Evolutionary conservation across 129 eudicot species (phyloP), one percentile per base, ranked within the genome.

Genomic region (Lonicera japonica): DNA sequence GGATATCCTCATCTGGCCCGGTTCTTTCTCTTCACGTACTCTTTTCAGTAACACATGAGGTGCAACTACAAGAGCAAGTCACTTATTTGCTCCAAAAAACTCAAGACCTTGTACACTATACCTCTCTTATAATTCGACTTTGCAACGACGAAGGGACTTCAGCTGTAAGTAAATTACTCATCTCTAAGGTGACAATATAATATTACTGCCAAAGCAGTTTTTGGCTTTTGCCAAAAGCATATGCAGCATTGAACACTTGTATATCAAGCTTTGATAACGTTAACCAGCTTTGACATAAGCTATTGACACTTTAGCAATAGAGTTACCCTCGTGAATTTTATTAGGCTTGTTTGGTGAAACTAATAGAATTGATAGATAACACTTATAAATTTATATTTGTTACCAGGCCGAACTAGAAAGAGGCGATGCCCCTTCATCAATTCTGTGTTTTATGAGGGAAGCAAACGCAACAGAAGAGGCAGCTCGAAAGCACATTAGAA

Each of bases 111-210:
- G 25, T 69, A 21, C 62, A 70, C 61, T 54, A 64, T 38, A 48
- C 79, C n/a, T 79, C 76, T 5, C 43, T 66, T 11, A 65, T 79
- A 12, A 65, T 83, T 46, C 82, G 85, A 25, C 77, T 83, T 22
- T 72, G 82, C 65, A 83, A 83, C 23, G 89, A 83, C 60, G 78
- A 66, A 48, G 86, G 80, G 21, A 79, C 90, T 58, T 68, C 86
- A 38, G 59, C 60, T 25, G 90, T 79, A 79, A 55, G 13, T 45
- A 15, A 12, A 12, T 15, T 45, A 10, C 10, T 1, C 3, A 3
- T 4, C 5, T 4, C 16, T 10, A 45, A 45, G 10, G 2, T 11
- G 13, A 3, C 16, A 45, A 45, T 10, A 10, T 10, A 10, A 15
- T 45, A 15, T 12, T 12, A n/a, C n/a, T n/a, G n/a, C n/a, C n/a